Evolutionary conservation across 345 rosid genomes (phyloP).

Genomic region (Pugionium dolabratum): DNA sequence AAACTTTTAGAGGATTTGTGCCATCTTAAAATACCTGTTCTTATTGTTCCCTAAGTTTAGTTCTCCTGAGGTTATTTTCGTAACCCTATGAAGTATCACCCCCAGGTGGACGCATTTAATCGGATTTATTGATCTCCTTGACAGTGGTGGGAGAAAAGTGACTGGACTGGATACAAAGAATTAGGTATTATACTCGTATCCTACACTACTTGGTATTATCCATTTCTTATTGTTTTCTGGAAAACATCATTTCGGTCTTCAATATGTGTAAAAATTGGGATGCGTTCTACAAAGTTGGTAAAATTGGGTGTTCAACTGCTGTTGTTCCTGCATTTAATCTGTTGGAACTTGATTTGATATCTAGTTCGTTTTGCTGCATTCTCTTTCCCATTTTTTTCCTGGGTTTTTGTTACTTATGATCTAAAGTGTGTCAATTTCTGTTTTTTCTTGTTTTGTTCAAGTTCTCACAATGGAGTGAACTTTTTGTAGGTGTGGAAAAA

Average conservation of each 20-base stretch:
- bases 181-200: slow-evolving; percentile 59
- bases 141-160: slow-evolving; percentile 99
- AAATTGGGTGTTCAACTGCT: neutral
- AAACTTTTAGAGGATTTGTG: neutral
- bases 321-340: neutral
- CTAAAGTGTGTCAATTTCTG: neutral
- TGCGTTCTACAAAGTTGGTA: neutral
- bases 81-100: slow-evolving; percentile 53
- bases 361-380: slow-evolving; percentile 9
- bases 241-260: neutral
- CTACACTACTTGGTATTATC: neutral
- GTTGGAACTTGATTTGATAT: slow-evolving; percentile 9
- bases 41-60: slow-evolving; percentile 21
- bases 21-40: neutral
- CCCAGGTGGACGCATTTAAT: slow-evolving; percentile 73
- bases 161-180: slow-evolving; percentile 99
- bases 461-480: slow-evolving; percentile 28
- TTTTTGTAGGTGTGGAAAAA: slow-evolving; percentile 83
- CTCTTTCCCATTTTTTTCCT: slow-evolving; percentile 12
- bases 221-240: slow-evolving; percentile 8
- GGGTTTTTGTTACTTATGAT: neutral
- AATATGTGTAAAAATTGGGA: slow-evolving; percentile 18
- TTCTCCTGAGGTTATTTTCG: slow-evolving; percentile 43
- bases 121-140: slow-evolving; percentile 80
- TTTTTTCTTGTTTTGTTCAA: neutral